Evolutionary conservation across 169 alveolate species (phyloP), one percentile per base, ranked within the genome.

Genomic region (Babesia ovis): DNA sequence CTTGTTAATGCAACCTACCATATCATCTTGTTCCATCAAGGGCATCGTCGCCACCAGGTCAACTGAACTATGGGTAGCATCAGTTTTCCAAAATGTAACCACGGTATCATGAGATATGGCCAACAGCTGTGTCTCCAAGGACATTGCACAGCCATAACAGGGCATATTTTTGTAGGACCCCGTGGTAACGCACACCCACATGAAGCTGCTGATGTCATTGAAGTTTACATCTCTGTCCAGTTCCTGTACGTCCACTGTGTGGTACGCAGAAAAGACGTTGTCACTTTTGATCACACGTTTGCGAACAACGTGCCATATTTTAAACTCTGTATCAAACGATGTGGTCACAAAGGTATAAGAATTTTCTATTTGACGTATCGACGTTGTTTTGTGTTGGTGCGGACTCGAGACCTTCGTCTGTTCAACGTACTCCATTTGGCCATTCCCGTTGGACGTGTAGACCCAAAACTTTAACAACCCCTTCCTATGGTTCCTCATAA

Each of bases 91-190:
- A 29, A 72, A 57, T 11, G 83, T 53, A 11, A 72, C 66, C 18
- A 61, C 75, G 29, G 32, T 18, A 23, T 72, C 83, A 60, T 72
- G 83, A 34, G 73, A 50, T 45, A 72, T 32, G 1, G 70, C 62
- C 23, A 72, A 22, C 22, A 72, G 62, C 11, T 35, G 31, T 0
- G 71, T 43, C 1, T 60, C 22, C 14, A 16, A 9, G 18, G 62
- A 18, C 51, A 72, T 1, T 0, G 76, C 22, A n/a, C 58, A 23
- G 11, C 71, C 51, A 20, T 35, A 53, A 51, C 83, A 72, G n/a
- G 83, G 83, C 68, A 72, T n/a, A 37, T 72, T 61, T 34, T 61
- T 72, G 58, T 72, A 72, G 20, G 83, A 62, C 3, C 75, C 72
- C 4, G 42, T 59, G 18, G 83, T 34, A 22, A 62, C 74, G 57